These are phyloP conservation scores for Ligustrum vulgare DNA, from an alignment of 257 asterid genomes.

Conservation along the genomic window DNA sequence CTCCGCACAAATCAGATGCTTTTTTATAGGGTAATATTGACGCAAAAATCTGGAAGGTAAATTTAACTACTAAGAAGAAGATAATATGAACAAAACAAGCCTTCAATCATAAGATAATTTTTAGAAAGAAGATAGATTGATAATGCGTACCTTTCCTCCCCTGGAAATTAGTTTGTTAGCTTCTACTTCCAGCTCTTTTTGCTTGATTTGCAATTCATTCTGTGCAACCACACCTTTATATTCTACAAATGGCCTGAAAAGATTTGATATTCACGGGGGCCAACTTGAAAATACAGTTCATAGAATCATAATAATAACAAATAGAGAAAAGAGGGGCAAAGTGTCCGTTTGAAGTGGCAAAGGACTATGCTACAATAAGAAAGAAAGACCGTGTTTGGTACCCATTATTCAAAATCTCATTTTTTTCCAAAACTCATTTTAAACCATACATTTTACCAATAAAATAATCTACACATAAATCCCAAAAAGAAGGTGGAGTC, in stretches of 20 bases:
- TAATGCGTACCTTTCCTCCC: slow-evolving; percentile 69
- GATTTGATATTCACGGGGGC: neutral
- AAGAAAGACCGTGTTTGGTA: no score
- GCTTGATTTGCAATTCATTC: slow-evolving; percentile 58
- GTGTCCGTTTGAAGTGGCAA: no score
- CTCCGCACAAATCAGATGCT: slow-evolving; percentile 75
- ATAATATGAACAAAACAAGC: neutral
- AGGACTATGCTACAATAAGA: no score
- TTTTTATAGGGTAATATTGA: slow-evolving; percentile 53
- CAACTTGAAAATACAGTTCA: neutral
- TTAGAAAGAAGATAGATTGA: neutral
- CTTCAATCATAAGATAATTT: neutral
- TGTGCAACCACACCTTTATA: slow-evolving; percentile 66
- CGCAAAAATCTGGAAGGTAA: slow-evolving; percentile 55
- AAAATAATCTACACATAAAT: no score
- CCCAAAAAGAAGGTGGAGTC: neutral
- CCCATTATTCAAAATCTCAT: no score
- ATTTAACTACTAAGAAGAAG: neutral
- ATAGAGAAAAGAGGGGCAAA: no score
- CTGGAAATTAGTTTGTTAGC: slow-evolving; percentile 58
- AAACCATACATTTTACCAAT: no score
- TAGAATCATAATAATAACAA: no score
- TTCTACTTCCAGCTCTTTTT: slow-evolving; percentile 55
- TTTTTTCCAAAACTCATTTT: no score
- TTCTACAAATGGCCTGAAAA: slow-evolving; percentile 77